These are phyloP conservation scores for Fraxinus albicans DNA, from an alignment of 305 asterid genomes.

Conservation along the genomic window DNA sequence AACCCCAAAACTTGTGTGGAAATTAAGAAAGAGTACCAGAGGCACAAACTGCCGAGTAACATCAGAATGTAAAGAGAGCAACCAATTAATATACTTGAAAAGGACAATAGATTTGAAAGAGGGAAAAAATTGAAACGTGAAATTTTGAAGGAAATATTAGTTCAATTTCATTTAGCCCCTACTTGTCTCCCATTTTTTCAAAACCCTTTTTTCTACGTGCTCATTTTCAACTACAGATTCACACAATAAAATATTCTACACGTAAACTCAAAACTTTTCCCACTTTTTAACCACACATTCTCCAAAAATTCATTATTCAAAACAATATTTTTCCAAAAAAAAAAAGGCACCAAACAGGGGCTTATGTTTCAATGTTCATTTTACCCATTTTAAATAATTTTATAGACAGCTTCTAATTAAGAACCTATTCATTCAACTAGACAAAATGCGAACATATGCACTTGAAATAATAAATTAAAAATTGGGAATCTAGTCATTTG, in stretches of 20 bases:
- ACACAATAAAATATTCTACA: no score
- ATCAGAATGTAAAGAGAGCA: not conserved
- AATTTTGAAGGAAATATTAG: not conserved
- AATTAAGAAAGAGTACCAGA: not conserved
- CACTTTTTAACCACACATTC: no score
- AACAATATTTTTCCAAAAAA: no score
- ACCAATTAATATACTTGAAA: not conserved
- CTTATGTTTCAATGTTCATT: not conserved
- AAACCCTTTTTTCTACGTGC: no score
- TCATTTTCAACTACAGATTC: no score
- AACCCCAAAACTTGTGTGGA: not conserved
- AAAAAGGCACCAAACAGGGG: no score
- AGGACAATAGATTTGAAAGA: not conserved
- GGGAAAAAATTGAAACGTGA: not conserved
- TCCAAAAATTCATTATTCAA: no score
- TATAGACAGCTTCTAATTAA: not conserved
- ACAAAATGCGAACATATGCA: not conserved
- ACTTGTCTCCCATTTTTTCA: no score
- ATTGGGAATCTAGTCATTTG: not conserved
- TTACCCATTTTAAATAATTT: not conserved
- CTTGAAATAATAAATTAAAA: not conserved
- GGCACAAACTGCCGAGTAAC: not conserved
- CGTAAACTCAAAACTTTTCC: no score
- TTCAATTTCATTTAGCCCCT: not conserved
- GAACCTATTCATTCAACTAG: not conserved